phyloP scores from a whole-genome alignment of 441 rosid genomes.

The Gossypium schwendimanii region DNA sequence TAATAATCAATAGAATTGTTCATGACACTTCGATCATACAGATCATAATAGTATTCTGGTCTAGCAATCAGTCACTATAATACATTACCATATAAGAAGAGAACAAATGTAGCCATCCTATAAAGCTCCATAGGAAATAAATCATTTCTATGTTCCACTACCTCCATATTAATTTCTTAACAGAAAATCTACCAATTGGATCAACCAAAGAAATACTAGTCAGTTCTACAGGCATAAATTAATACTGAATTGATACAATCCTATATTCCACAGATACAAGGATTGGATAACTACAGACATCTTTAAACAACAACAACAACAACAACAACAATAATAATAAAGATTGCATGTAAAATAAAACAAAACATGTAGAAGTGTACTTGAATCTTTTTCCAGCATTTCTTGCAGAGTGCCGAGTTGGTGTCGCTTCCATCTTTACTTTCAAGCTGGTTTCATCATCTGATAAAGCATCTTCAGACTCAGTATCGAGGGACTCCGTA shows the following conservation, averaged over 20 bases:
- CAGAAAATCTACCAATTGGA: background rate
- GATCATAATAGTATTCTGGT: background rate
- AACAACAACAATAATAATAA: background rate
- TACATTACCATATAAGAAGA: background rate
- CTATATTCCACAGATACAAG: background rate
- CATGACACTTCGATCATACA: background rate
- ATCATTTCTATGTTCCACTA: background rate
- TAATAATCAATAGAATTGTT: background rate
- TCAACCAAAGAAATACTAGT: background rate
- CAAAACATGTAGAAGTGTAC: conserved; percentile 27
- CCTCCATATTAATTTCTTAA: background rate
- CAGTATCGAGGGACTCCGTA: conserved; percentile 42
- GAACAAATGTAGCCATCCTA: background rate
- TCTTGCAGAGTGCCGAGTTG: conserved; percentile 63
- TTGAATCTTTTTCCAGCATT: conserved; percentile 66
- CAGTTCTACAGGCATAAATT: background rate
- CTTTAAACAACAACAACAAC: background rate
- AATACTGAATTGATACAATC: background rate
- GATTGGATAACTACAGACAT: conserved; percentile 5
- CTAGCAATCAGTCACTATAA: background rate
- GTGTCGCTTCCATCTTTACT: conserved; percentile 48
- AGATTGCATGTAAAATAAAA: conserved; percentile 8
- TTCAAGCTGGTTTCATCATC: conserved; percentile 33
- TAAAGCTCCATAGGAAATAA: background rate
- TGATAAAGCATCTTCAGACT: conserved; percentile 39